Percentiles rank a stretch among this genome's conserved stretches.
Evolutionary conservation across 768 basidiomycete species (phyloP).

Genomic region (Tulasnella sp.): DNA sequence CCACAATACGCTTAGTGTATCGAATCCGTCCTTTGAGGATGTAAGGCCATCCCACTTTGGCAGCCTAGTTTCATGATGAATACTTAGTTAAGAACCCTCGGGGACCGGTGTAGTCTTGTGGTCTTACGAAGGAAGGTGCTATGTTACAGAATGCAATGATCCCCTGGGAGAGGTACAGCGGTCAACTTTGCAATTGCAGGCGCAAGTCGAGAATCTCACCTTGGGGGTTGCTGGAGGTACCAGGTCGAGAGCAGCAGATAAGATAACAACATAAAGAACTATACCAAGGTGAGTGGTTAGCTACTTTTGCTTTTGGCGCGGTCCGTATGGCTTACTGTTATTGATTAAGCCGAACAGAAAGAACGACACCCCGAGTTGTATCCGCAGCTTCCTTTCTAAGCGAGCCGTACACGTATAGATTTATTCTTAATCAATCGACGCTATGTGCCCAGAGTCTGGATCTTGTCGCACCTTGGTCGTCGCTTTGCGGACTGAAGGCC

Average conservation of each 20-base stretch:
- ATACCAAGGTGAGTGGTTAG: background rate
- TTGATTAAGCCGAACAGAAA: constrained; percentile 90
- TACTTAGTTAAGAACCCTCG: background rate
- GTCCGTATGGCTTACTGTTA: constrained; percentile 49
- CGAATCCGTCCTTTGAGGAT: constrained; percentile 76
- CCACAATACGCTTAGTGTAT: constrained; percentile 63
- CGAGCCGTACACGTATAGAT: background rate
- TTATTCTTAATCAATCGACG: background rate
- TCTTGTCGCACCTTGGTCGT: background rate
- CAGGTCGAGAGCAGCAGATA: constrained; percentile 91
- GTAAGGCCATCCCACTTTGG: constrained; percentile 91
- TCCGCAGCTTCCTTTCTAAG: constrained; percentile 24
- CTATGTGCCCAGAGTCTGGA: background rate
- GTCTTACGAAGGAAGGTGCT: constrained; percentile 58
- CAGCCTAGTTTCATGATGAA: constrained; percentile 28
- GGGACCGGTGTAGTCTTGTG: background rate
- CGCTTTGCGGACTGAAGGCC: background rate
- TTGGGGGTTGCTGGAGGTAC: constrained; percentile 89
- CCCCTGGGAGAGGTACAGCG: constrained; percentile 36
- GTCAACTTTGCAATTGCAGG: background rate
- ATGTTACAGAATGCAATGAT: constrained; percentile 96
- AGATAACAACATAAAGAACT: constrained; percentile 94
- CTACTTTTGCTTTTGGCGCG: background rate
- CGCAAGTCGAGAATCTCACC: constrained; percentile 14
- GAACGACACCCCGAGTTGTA: constrained; percentile 55